Conservation (phyloP, 148 eudicot species). For the Camellia japonica region DNA sequence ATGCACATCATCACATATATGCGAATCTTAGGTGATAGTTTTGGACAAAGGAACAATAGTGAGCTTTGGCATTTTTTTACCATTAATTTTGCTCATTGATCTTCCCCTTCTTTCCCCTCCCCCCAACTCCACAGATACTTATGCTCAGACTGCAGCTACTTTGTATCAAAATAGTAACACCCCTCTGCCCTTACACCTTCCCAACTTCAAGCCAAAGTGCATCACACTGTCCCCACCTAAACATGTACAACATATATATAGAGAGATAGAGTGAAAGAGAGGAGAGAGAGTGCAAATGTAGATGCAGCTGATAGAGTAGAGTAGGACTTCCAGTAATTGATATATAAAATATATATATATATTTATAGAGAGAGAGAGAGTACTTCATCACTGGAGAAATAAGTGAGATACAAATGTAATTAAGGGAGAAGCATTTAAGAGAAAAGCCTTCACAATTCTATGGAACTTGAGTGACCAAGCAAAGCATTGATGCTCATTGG, state of each 20-base stretch:
- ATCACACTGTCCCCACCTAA: background rate
- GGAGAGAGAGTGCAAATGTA: background rate
- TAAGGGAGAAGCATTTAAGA: constrained; percentile 2
- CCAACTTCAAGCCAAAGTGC: background rate
- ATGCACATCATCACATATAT: no score
- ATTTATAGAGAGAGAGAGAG: no score
- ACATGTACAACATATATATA: background rate
- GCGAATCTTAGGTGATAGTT: background rate
- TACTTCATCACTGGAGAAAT: background rate
- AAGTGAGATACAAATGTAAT: background rate
- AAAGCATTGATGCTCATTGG: background rate
- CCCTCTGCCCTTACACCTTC: background rate
- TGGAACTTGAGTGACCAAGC: background rate
- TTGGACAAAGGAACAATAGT: no score
- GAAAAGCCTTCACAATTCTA: background rate
- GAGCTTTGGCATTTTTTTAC: background rate
- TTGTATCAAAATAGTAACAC: background rate
- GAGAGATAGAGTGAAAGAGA: background rate
- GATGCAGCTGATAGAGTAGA: background rate
- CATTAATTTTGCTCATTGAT: background rate
- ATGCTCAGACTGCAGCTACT: background rate
- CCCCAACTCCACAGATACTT: background rate
- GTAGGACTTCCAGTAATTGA: background rate
- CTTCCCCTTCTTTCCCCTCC: background rate
- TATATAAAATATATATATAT: background rate